Evolutionary conservation across 768 basidiomycete genomes (phyloP), one percentile per base, ranked within the genome.

Genomic region (Suillus ampliporus): DNA sequence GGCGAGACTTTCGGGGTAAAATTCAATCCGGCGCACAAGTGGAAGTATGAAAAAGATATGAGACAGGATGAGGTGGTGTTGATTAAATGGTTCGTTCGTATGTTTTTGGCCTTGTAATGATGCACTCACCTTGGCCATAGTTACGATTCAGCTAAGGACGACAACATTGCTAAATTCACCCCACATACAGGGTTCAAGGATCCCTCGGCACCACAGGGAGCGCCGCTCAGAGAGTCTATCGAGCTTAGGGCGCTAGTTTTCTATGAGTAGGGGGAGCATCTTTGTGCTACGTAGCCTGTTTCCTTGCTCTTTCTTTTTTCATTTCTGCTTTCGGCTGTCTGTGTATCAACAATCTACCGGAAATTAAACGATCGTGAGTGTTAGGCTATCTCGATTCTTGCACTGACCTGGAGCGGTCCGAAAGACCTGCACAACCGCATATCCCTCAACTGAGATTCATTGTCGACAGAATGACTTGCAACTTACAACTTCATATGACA

Each of bases 101-200:
- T 15, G 35, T 1, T 38, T 44, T 28, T 21, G 2, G 3, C 23
- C 8, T 21, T 19, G 23, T 19, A 9, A 38, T 19, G 15, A 28
- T 31, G 40, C 23, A 10, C 35, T 57, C 37, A 57, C 28, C 5
- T 46, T 14, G 26, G 11, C 13, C 34, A 5, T 28, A 82, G 80
- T 61, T 81, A 74, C 60, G 80, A 82, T 65, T 80, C 80, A 1
- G 53, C 76, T 28, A 73, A 80, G 58, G 80, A 83, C 61, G 82
- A 79, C 2, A 80, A 78, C 61, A 82, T 85, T 17, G 84, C 87
- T 0, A 67, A 77, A 15, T 81, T 88, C 58, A 86, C 87, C 0
- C 86, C 88, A 5, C 89, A 90, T 67, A 86, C 84, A n/a, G 86
- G 79, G 3, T 89, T 89, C 71, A 62, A 77, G 35, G 87, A 89